phyloP scores from a whole-genome alignment of 2,329 filamentous ascomycete species.

The Arthroderma uncinatum region DNA sequence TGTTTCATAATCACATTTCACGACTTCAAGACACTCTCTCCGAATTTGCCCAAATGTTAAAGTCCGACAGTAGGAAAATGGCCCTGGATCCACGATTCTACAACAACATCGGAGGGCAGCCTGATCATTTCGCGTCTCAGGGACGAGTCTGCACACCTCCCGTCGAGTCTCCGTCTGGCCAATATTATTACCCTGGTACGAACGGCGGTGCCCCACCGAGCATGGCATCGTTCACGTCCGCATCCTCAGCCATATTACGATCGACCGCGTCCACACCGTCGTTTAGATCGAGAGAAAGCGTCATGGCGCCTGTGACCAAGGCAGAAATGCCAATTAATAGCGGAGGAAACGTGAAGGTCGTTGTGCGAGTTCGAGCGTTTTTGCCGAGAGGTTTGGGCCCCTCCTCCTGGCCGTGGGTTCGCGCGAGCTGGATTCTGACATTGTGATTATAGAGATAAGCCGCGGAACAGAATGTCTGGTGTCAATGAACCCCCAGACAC shows the following conservation, averaged over 20 bases:
- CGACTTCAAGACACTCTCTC: slow-evolving; percentile 32
- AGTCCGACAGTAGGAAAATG: slow-evolving; percentile 29
- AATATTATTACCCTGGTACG: slow-evolving; percentile 21
- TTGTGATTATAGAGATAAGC: slow-evolving; percentile 55
- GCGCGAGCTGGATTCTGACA: slow-evolving; percentile 1
- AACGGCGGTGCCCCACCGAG: slow-evolving; percentile 30
- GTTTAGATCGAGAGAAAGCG: slow-evolving; percentile 59
- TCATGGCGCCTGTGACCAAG: slow-evolving; percentile 42
- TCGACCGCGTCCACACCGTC: slow-evolving; percentile 72
- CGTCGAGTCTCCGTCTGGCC: slow-evolving; percentile 18
- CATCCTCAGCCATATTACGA: slow-evolving; percentile 26
- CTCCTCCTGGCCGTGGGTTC: not conserved
- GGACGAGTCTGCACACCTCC: slow-evolving; percentile 8
- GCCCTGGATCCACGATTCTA: slow-evolving; percentile 33
- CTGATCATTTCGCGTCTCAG: slow-evolving; percentile 7
- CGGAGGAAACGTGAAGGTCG: slow-evolving; percentile 70
- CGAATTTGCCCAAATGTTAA: slow-evolving; percentile 32
- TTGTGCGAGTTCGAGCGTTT: slow-evolving; percentile 70
- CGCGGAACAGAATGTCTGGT: slow-evolving; percentile 75
- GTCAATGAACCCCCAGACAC: slow-evolving; percentile 76
- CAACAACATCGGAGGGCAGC: slow-evolving; percentile 15
- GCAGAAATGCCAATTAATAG: slow-evolving; percentile 28
- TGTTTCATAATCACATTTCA: slow-evolving; percentile 30
- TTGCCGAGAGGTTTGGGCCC: slow-evolving; percentile 58
- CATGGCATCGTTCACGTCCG: slow-evolving; percentile 25